Evolutionary conservation across 768 basidiomycete genomes (phyloP), one percentile per base, ranked within the genome.

Genomic region (Amanita exitialis): DNA sequence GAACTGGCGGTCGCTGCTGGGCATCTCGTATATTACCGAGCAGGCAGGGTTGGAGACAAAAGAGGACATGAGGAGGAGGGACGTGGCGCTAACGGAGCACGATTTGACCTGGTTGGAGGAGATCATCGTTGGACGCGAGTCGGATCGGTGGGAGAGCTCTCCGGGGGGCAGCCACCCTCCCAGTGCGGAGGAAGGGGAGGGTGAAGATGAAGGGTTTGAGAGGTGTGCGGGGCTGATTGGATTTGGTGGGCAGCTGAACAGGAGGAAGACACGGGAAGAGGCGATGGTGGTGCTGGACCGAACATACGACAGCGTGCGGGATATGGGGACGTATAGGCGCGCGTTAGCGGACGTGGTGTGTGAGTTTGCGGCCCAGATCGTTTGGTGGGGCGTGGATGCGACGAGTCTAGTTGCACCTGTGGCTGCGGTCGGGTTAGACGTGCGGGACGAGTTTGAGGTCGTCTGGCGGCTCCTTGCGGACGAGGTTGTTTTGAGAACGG

Each of bases 391-490:
- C 12, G 30, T 25, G 12, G 50, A 51, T 34, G 23, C n/a, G 32
- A 51, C 50, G 27, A 41, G 38, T 25, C 16, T 51, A 13, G 63
- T 63, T 65, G 54, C 61, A 58, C 44, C 65, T 68, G 44, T 54
- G 55, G 41, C 62, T 59, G 13, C 64, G 61, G 42, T 27, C 30
- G 50, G 23, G n/a, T 62, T 58, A 12, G 65, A 58, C 8, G 62
- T 64, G 32, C 62, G 61, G 21, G 72, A 71, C 43, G 64, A 68
- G 44, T 69, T 67, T 25, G 71, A 73, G 41, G 62, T 60, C 13
- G 59, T 75, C 52, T 86, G 83, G 78, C 73, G 71, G 38, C 74
- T 87, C 42, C 64, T 87, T 3, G 84, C 78, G 3, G 82, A 88
- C 53, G 86, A 86, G 63, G 69, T 81, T 18, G 83, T 86, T 4